Percentiles rank a stretch among this genome's conserved stretches.
phyloP scores from a whole-genome alignment of 2,329 filamentous ascomycete species.

The Monilinia fructigena region DNA sequence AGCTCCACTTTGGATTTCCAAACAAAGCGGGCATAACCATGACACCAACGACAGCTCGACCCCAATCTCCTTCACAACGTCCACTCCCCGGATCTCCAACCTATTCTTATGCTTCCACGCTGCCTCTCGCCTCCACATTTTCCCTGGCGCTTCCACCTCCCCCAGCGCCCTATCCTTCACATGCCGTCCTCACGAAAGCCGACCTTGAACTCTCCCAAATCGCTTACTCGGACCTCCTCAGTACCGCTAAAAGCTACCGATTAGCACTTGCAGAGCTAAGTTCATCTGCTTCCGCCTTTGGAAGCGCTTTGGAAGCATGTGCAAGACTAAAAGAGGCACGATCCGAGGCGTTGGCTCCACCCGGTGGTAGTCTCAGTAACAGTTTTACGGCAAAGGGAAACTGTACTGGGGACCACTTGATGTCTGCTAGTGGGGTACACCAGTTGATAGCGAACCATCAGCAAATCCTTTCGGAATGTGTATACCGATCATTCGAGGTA shows the following conservation, averaged over 20 bases:
- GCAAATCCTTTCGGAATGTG: conserved; percentile 66
- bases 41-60: conserved; percentile 32
- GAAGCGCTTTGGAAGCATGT: conserved; percentile 63
- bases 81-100: conserved; percentile 62
- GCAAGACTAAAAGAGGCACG: conserved; percentile 67
- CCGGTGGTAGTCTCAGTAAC: conserved; percentile 34
- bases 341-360: conserved; percentile 53
- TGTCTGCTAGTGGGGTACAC: conserved; percentile 63
- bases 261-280: conserved; percentile 60
- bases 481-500: conserved; percentile 67
- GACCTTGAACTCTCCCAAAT: conserved; percentile 63
- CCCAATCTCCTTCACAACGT: conserved; percentile 53
- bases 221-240: conserved; percentile 61
- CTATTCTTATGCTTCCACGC: conserved; percentile 63
- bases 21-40: conserved; percentile 27
- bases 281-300: conserved; percentile 61
- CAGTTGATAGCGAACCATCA: conserved; percentile 69
- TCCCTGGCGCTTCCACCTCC: conserved; percentile 59
- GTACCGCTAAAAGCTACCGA: conserved; percentile 63
- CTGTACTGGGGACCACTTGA: conserved; percentile 62
- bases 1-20: conserved; percentile 14
- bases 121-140: conserved; percentile 55
- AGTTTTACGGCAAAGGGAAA: conserved; percentile 51
- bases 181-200: conserved; percentile 60
- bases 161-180: conserved; percentile 56